Evolutionary conservation across 208 protist species (phyloP).

Genomic region (Leishmania major): DNA sequence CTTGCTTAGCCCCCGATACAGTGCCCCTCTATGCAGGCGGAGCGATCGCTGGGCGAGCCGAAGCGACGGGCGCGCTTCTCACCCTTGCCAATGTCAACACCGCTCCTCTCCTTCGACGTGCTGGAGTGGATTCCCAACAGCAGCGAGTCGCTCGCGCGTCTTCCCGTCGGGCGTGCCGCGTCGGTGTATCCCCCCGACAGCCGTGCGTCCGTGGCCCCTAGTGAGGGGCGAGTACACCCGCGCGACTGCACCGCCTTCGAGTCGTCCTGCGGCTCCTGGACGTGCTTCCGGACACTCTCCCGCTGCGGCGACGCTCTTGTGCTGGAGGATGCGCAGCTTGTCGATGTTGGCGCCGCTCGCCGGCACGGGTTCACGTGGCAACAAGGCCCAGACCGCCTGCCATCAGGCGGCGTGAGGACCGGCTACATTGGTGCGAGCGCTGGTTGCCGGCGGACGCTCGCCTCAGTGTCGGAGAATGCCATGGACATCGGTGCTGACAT

Average conservation of each 20-base stretch:
- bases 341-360: constrained; percentile 19
- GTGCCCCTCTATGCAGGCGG: not conserved
- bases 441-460: constrained; percentile 1
- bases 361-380: constrained; percentile 29
- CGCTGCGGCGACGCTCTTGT: constrained; percentile 22
- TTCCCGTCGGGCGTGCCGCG: not conserved
- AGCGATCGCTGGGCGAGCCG: constrained; percentile 2
- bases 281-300: constrained; percentile 23
- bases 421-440: constrained; percentile 6
- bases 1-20: not conserved
- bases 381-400: constrained; percentile 21
- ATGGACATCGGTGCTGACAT: constrained; percentile 4
- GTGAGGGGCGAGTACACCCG: constrained; percentile 7
- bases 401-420: not conserved
- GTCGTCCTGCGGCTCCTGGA: constrained; percentile 11
- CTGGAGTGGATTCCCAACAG: constrained; percentile 21
- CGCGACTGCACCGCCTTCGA: constrained; percentile 10
- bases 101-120: constrained; percentile 25
- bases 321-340: constrained; percentile 14
- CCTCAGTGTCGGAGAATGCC: constrained; percentile 2
- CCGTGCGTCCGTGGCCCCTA: not conserved
- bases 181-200: constrained; percentile 9
- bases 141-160: not conserved
- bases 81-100: constrained; percentile 2
- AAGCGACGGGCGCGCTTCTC: constrained; percentile 24